A percentile compares a stretch with the other conserved stretches of the same genome.
These are phyloP conservation scores for Zygoascus sp. DNA, from an alignment of 1,139 yeast genomes.

Conservation along the genomic window DNA sequence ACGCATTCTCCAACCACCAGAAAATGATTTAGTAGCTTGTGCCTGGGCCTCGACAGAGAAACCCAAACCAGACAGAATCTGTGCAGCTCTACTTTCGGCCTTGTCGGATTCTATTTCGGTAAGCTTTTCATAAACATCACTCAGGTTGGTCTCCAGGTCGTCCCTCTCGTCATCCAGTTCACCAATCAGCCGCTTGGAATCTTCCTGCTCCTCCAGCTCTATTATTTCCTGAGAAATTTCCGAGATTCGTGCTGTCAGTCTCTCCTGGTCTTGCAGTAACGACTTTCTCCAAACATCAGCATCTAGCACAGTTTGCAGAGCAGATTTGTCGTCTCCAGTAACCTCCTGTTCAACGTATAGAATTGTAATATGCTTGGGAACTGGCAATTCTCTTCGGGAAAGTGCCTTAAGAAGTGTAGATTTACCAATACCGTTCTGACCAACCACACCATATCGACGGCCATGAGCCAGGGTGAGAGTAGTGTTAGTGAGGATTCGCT, in stretches of 20 bases:
- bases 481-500: constrained; percentile 86
- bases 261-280: constrained; percentile 67
- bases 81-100: constrained; percentile 96
- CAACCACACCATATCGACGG: constrained; percentile 93
- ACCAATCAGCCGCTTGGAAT: constrained; percentile 63
- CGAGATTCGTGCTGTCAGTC: constrained; percentile 65
- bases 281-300: constrained; percentile 99
- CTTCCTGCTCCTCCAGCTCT: constrained; percentile 59
- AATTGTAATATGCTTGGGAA: constrained; percentile 92
- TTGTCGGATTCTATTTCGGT: constrained; percentile 94
- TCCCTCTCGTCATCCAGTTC: constrained; percentile 85
- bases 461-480: constrained; percentile 85
- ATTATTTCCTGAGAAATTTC: constrained; percentile 67
- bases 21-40: constrained; percentile 79
- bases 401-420: constrained; percentile 87
- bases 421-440: constrained; percentile 99
- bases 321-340: constrained; percentile 85
- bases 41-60: constrained; percentile 84
- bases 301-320: constrained; percentile 88
- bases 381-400: constrained; percentile 85
- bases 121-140: constrained; percentile 75
- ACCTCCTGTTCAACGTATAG: constrained; percentile 97
- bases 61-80: constrained; percentile 89
- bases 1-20: constrained; percentile 99
- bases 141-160: constrained; percentile 73